Base-by-base conservation (phyloP, 2,329 filamentous ascomycete genomes). In the Grosmannia clavigera region DNA sequence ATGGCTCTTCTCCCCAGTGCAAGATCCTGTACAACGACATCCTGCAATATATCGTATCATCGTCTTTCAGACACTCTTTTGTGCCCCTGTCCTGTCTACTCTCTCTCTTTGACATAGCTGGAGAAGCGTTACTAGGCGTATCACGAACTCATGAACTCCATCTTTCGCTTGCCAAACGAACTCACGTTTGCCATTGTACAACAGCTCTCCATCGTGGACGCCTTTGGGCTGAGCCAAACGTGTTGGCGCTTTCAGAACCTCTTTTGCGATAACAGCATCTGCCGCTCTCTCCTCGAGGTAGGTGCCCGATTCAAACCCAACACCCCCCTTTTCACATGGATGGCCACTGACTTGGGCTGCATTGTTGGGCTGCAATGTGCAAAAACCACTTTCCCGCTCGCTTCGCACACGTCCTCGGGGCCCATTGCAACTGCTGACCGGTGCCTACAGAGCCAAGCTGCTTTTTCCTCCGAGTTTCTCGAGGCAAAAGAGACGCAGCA, bases 181-280 rank as follows among this genome's bases (percentile, higher is more conserved):
- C 74, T 88, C n/a, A 71, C 87, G 33, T 80, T 80, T 57, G 76
- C 80, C 58, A 78, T 88, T 58, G 75, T 79, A 9, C 73, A 73
- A 7, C 71, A 75, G 60, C 74, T 89, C 43, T 74, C 79, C 22
- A 71, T 85, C 31, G 76, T 82, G 55, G 83, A 87, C 64, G 75
- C 82, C 48, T 77, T 83, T 61, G 75, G 79, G 62, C 71, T 88
- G 52, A 78, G 79, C 50, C 73, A 76, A 54, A 77, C 76, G 51
- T 82, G 81, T 62, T 75, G 70, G 6, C 73, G 76, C 25, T 74
- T 88, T 38, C 71, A 74, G 60, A 75, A 72, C 38, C 67, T 84
- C 11, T 67, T 85, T 51, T 68, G 73, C 10, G 80, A 83, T 65
- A 76, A 81, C 19, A 75, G 76, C 25, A 77, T 87, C 31, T 83